A percentile compares a stretch with the other conserved stretches of the same genome.
These are phyloP conservation scores for Coccomyxa subellipsoidea DNA, from an alignment of 163 green algal genomes.

Conservation along the genomic window DNA sequence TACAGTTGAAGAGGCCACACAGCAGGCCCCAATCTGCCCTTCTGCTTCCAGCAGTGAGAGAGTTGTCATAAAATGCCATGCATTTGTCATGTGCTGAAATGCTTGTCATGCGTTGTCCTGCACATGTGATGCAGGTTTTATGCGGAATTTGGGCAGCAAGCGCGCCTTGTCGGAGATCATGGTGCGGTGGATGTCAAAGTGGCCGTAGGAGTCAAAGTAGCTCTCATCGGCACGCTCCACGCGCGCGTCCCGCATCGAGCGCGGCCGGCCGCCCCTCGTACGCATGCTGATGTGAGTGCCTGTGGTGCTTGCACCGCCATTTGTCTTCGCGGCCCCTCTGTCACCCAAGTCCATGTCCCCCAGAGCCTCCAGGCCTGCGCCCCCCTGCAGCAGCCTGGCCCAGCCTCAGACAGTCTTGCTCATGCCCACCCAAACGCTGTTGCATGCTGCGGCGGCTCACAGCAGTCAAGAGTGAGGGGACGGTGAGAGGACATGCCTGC, in stretches of 20 bases:
- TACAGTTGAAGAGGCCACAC: too few relatives aligned
- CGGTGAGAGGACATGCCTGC: not conserved
- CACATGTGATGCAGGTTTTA: too few relatives aligned
- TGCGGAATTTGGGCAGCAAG: too few relatives aligned
- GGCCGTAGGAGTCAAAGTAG: conserved; percentile 97
- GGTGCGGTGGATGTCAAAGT: conserved; percentile 89
- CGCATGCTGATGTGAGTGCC: not conserved
- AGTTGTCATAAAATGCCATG: too few relatives aligned
- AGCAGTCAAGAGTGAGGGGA: not conserved
- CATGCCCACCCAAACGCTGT: too few relatives aligned
- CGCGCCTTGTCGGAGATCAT: conserved; percentile 91
- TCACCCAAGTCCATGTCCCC: not conserved
- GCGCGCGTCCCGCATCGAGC: not conserved
- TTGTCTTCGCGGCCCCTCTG: not conserved
- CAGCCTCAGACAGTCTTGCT: not conserved
- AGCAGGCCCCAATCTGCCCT: too few relatives aligned
- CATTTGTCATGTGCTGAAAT: too few relatives aligned
- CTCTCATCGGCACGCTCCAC: conserved; percentile 40
- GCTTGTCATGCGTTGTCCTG: too few relatives aligned
- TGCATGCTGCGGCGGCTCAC: not conserved
- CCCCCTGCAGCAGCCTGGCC: conserved; percentile 2
- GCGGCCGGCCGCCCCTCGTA: not conserved
- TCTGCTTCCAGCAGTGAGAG: too few relatives aligned
- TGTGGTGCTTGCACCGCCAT: not conserved
- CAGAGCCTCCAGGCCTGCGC: not conserved